Conservation (phyloP, 208 protist species). For the Trypanosoma congolense region DNA sequence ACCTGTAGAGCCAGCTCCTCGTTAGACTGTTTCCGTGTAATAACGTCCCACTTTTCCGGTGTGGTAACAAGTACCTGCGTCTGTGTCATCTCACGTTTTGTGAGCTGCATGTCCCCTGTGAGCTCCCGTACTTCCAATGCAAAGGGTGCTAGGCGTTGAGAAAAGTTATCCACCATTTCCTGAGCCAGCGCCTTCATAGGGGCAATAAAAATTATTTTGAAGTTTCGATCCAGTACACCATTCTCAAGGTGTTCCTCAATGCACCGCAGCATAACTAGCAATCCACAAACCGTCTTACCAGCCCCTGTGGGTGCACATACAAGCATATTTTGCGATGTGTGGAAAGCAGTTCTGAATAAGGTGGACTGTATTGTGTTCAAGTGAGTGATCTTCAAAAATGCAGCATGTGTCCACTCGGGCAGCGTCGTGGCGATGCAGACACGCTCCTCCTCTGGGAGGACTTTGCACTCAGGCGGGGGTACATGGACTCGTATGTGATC, state of each 20-base stretch:
- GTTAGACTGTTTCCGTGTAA: conserved; percentile 98
- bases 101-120: conserved; percentile 99
- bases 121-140: conserved; percentile 93
- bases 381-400: conserved; percentile 88
- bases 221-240: conserved; percentile 85
- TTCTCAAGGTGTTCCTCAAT: conserved; percentile 89
- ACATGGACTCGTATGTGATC: conserved; percentile 80
- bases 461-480: conserved; percentile 64
- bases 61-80: conserved; percentile 99
- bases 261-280: conserved; percentile 95
- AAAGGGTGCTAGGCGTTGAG: conserved; percentile 82
- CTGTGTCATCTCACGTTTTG: conserved; percentile 93
- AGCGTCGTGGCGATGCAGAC: conserved; percentile 76
- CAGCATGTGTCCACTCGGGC: conserved; percentile 86
- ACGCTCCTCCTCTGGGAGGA: conserved; percentile 69
- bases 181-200: conserved; percentile 99
- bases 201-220: conserved; percentile 99
- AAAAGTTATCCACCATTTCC: conserved; percentile 98
- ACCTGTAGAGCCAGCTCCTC: conserved; percentile 85
- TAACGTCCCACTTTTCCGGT: conserved; percentile 99
- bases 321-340: conserved; percentile 98
- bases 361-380: conserved; percentile 96
- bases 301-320: conserved; percentile 98
- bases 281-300: conserved; percentile 97
- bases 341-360: conserved; percentile 95